Conservation (phyloP, 2,329 filamentous ascomycete genomes). For the Iodosphaeria phyllophila region DNA sequence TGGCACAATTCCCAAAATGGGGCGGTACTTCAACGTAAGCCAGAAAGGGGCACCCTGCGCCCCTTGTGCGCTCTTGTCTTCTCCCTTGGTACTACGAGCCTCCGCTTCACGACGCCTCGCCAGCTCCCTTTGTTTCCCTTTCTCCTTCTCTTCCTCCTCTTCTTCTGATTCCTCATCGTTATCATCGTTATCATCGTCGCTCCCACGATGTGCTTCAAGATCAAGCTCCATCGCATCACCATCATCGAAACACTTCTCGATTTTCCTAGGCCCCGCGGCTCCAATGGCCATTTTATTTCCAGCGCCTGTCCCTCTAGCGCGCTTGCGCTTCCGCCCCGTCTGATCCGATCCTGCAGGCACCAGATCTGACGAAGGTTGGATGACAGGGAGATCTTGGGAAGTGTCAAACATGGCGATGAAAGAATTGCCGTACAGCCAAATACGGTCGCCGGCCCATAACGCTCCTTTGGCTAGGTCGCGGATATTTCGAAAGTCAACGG, state of each 20-base stretch:
- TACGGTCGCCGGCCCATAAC: constrained; percentile 60
- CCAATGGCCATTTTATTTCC: constrained; percentile 31
- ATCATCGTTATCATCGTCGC: constrained; percentile 15
- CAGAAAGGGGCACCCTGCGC: constrained; percentile 29
- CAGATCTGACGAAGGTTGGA: constrained; percentile 9
- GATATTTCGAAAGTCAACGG: constrained; percentile 52
- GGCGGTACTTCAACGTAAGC: constrained; percentile 83
- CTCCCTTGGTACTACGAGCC: constrained; percentile 8
- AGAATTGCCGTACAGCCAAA: constrained; percentile 75
- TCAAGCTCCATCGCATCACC: constrained; percentile 13
- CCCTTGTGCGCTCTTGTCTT: constrained; percentile 6
- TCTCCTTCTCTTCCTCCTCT: constrained; percentile 15
- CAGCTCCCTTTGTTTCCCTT: constrained; percentile 10
- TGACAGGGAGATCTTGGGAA: constrained; percentile 41
- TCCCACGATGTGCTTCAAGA: constrained; percentile 9
- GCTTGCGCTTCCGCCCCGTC: constrained; percentile 41
- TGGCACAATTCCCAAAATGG: constrained; percentile 59
- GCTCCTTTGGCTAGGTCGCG: constrained; percentile 69
- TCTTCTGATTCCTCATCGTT: constrained; percentile 13
- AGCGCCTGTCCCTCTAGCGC: constrained; percentile 29
- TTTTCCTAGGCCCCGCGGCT: constrained; percentile 12
- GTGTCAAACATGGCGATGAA: constrained; percentile 92
- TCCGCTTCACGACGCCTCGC: constrained; percentile 11
- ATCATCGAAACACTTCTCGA: constrained; percentile 8
- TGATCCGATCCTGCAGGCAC: too few species aligned